These are phyloP conservation scores for Gigaspora rosea DNA, from an alignment of 192 early-diverging fungal genomes.

Conservation along the genomic window DNA sequence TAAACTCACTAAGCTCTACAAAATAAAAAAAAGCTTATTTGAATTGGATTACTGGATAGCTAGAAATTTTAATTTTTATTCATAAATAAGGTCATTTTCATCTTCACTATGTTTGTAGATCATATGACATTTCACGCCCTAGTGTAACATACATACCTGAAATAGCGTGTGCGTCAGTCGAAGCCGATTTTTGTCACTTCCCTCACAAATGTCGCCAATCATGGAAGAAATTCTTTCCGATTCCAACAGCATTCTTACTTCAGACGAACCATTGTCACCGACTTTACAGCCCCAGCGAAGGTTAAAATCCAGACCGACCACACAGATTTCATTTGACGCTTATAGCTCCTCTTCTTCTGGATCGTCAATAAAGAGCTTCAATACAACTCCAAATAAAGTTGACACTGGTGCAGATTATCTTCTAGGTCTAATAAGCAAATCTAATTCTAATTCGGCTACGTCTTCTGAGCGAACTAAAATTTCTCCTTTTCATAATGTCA, in stretches of 20 bases:
- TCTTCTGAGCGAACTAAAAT: no score
- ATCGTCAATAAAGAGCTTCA: conserved; percentile 29
- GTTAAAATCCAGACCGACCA: conserved; percentile 27
- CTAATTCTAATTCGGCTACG: not conserved
- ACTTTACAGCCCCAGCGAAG: conserved; percentile 14
- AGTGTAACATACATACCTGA: no score
- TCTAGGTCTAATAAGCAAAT: conserved; percentile 16
- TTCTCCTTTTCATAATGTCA: no score
- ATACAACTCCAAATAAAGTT: conserved; percentile 20
- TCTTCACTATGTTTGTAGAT: no score
- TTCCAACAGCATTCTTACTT: conserved; percentile 18
- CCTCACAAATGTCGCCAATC: conserved; percentile 18
- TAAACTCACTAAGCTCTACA: no score
- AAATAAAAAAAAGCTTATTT: no score
- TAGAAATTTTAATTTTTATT: no score
- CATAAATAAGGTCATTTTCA: no score
- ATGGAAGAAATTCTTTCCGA: conserved; percentile 31
- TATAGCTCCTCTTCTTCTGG: conserved; percentile 20
- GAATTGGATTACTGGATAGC: no score
- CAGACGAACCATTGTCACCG: conserved; percentile 16
- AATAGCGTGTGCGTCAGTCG: not conserved
- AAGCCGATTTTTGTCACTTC: conserved; percentile 3
- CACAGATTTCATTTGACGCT: conserved; percentile 21
- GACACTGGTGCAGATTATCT: conserved; percentile 12
- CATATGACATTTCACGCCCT: no score